Conservation (phyloP, 2,329 filamentous ascomycete genomes). For the Alternaria incomplexa region DNA sequence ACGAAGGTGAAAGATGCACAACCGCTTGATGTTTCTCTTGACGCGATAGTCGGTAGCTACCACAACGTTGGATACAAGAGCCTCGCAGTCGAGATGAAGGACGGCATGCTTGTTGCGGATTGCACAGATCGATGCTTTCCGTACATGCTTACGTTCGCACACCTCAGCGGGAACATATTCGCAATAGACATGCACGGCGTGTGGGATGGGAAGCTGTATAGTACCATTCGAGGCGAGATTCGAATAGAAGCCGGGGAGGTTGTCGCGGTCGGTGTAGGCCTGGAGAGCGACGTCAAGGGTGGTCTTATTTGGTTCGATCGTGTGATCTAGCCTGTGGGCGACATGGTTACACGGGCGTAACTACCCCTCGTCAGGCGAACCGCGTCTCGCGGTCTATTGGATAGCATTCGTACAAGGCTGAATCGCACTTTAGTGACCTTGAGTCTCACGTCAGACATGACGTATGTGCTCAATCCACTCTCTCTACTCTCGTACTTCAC, state of each 20-base stretch:
- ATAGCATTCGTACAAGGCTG: neutral
- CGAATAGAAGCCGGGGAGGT: neutral
- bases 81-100: neutral
- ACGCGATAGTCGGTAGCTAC: neutral
- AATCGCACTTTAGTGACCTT: rapidly evolving
- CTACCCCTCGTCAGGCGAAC: neutral
- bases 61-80: neutral
- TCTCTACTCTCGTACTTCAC: neutral
- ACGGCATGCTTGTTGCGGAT: neutral
- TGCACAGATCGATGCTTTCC: neutral
- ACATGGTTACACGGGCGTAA: neutral
- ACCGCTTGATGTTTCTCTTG: neutral
- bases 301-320: neutral
- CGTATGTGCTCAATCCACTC: neutral
- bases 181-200: neutral
- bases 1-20: neutral
- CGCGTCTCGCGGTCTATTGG: neutral
- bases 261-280: neutral
- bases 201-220: neutral
- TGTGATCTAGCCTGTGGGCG: neutral
- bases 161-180: neutral
- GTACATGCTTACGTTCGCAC: neutral
- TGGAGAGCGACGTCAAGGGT: neutral
- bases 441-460: neutral
- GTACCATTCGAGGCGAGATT: neutral